These are phyloP conservation scores for Penicillium vulpinum DNA, from an alignment of 2,329 filamentous ascomycete species.

Conservation along the genomic window DNA sequence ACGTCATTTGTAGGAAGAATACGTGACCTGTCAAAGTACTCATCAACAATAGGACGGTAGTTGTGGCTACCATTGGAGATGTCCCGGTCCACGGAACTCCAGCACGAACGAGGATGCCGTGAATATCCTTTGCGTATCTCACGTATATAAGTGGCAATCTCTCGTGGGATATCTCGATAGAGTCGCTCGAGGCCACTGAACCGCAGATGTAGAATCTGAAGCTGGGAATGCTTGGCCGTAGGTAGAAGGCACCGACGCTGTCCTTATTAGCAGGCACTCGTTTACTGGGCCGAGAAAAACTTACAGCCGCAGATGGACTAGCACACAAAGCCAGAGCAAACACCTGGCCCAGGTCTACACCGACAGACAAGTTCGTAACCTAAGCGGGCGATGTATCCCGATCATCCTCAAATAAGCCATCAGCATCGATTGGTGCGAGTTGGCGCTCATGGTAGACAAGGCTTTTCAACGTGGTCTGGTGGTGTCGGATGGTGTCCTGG, in stretches of 20 bases:
- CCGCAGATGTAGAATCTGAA: conserved; percentile 10
- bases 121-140: background rate
- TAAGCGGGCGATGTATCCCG: conserved; percentile 6
- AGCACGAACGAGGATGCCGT: no score
- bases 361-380: conserved; percentile 1
- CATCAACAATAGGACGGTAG: no score
- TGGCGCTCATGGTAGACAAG: conserved; percentile 11
- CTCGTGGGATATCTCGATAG: background rate
- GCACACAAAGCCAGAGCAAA: conserved; percentile 8
- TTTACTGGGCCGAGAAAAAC: background rate
- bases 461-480: conserved; percentile 5
- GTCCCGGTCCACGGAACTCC: no score
- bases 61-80: no score
- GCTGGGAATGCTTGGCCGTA: background rate
- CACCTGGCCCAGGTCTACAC: background rate
- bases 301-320: conserved; percentile 6
- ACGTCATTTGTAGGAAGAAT: no score
- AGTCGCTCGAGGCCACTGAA: conserved; percentile 4
- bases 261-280: background rate
- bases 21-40: no score
- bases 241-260: background rate
- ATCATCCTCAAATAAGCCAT: conserved; percentile 9
- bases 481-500: conserved; percentile 5
- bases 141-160: background rate
- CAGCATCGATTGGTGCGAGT: conserved; percentile 5